Percentiles rank a stretch among this genome's conserved stretches.
These are phyloP conservation scores for Fonsecaea pedrosoi DNA, from an alignment of 2,329 filamentous ascomycete species.

Conservation along the genomic window DNA sequence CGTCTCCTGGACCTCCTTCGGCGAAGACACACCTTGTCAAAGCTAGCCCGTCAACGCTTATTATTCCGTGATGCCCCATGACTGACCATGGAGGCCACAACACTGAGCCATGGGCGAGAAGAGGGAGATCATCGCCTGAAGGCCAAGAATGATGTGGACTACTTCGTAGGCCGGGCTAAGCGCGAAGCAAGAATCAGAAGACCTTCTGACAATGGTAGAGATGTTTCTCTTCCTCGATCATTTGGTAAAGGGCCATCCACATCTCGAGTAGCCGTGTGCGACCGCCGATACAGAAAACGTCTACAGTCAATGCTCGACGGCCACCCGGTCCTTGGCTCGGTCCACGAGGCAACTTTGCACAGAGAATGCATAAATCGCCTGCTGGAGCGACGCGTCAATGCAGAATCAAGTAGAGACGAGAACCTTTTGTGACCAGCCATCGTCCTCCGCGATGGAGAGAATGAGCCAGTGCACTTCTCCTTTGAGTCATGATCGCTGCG, in stretches of 20 bases:
- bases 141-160: neutral
- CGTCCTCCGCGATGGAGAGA: conserved; percentile 41
- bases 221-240: conserved; percentile 4
- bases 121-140: neutral
- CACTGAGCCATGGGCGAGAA: too few species aligned
- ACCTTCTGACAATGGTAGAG: conserved; percentile 30
- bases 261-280: too few species aligned
- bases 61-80: neutral
- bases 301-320: conserved; percentile 32
- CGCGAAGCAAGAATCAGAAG: conserved; percentile 18
- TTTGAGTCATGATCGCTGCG: conserved; percentile 41
- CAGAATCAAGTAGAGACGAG: conserved; percentile 48
- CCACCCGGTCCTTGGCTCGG: conserved; percentile 42
- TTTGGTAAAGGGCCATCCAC: too few species aligned
- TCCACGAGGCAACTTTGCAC: conserved; percentile 48
- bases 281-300: neutral
- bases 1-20: neutral
- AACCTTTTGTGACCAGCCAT: conserved; percentile 49
- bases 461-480: conserved; percentile 39
- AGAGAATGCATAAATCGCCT: conserved; percentile 51
- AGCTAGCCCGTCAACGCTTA: neutral
- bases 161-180: neutral
- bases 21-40: neutral
- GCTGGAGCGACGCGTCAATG: conserved; percentile 47
- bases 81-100: too few species aligned